Conservation (phyloP, 2,329 filamentous ascomycete genomes). For the Nakataea oryzae region DNA sequence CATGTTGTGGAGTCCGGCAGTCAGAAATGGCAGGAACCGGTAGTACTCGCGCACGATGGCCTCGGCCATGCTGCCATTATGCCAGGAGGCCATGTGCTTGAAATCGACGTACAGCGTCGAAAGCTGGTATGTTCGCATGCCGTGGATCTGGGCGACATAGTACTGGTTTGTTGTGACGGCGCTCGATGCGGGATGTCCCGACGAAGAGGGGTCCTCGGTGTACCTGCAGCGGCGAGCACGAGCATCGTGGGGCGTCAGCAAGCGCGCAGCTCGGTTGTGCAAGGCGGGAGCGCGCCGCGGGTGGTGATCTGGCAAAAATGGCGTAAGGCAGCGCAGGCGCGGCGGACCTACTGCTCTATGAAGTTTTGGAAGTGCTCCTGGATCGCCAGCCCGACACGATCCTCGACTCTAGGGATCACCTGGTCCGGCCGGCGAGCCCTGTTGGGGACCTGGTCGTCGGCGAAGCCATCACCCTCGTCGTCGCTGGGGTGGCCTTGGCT, state of each 20-base stretch:
- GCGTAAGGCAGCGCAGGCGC: background rate
- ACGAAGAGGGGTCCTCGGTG: conserved; percentile 57
- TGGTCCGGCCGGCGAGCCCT: conserved; percentile 36
- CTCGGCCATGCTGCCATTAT: conserved; percentile 71
- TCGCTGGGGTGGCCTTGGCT: conserved; percentile 50
- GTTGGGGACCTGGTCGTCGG: conserved; percentile 51
- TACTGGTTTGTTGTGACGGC: conserved; percentile 66
- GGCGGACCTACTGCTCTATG: conserved; percentile 54
- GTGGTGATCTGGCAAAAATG: background rate
- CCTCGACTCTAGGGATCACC: conserved; percentile 61
- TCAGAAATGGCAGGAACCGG: conserved; percentile 86
- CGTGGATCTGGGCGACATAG: conserved; percentile 75
- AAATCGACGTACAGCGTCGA: conserved; percentile 83
- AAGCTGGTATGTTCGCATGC: conserved; percentile 62
- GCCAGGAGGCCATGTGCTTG: conserved; percentile 68
- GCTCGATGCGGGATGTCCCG: conserved; percentile 54
- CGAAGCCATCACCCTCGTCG: conserved; percentile 51
- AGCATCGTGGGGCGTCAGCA: conserved; percentile 4
- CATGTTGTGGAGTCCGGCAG: conserved; percentile 78
- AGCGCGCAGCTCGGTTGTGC: background rate
- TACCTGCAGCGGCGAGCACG: conserved; percentile 34
- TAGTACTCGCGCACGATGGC: conserved; percentile 89
- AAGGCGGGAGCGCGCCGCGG: background rate
- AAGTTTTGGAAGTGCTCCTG: conserved; percentile 72
- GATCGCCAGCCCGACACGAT: conserved; percentile 64